phyloP scores from a whole-genome alignment of 345 rosid genomes.

The Moringa oleifera region DNA sequence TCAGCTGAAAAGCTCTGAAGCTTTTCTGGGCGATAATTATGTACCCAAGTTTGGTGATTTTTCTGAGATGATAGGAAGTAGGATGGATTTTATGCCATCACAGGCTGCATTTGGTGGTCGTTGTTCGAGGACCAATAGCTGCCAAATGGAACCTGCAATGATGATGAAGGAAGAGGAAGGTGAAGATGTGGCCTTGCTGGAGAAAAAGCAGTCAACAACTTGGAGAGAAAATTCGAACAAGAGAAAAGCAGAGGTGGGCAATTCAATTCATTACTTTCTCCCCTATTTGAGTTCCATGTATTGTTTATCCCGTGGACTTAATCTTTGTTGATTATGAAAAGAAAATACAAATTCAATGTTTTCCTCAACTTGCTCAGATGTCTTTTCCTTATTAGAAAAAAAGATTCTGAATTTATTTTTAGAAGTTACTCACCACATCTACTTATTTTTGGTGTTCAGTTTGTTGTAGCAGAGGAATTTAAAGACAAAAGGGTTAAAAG shows the following conservation, averaged over 20 bases:
- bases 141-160: conserved; percentile 18
- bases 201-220: not conserved
- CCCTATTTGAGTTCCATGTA: not conserved
- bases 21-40: conserved; percentile 14
- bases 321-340: too few relatives aligned
- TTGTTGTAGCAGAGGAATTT: conserved; percentile 23
- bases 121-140: conserved; percentile 34
- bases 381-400: too few relatives aligned
- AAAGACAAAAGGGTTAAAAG: conserved; percentile 31
- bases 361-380: too few relatives aligned
- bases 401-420: too few relatives aligned
- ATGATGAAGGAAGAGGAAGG: conserved; percentile 19
- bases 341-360: too few relatives aligned
- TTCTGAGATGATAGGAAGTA: conserved; percentile 21
- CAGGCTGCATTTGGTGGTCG: conserved; percentile 27
- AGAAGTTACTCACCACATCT: too few relatives aligned
- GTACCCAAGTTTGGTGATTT: conserved; percentile 24
- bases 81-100: conserved; percentile 17
- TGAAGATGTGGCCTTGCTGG: conserved; percentile 7
- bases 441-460: conserved; percentile 16
- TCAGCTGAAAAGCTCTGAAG: conserved; percentile 12
- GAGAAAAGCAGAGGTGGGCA: conserved; percentile 47
- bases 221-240: conserved; percentile 18
- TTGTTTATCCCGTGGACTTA: not conserved
- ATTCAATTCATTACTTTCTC: not conserved